Evolutionary conservation across 2,329 filamentous ascomycete genomes (phyloP), one percentile per base, ranked within the genome.

Genomic region (Aspergillus pseudoterreus): DNA sequence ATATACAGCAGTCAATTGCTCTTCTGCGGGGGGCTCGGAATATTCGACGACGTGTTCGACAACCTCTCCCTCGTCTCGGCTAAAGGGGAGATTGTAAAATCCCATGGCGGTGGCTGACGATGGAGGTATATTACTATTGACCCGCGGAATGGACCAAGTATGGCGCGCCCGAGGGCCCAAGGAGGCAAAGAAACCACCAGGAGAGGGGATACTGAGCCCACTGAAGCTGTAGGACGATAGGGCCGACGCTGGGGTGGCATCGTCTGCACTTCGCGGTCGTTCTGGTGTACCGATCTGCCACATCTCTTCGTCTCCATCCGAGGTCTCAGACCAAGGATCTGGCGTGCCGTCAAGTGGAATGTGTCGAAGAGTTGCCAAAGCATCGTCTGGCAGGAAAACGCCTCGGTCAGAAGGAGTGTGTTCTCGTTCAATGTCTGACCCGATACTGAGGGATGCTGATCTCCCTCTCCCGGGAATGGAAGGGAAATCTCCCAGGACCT

Each of bases 51-150:
- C 78, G 43, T 84, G 86, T 67, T 92, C 87, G 44, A 89, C 72
- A 22, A 86, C 66, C 6, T 74, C 66, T 14, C 72, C 70, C 43
- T 72, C 56, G 46, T 76, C 68, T 19, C 72, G 72, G 57, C 78
- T 80, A 86, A 91, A 96, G 3, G 92, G 91, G 24, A 87, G 81
- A 56, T 87, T 85, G 73, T 97, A 97, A 64, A 96, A 97, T 56
- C 87, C 84, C 67, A 96, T 90, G 9, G 92, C 92, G n/a, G 87
- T 91, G 27, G 90, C 90, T 1, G 92, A 96, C 0, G 90, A 92
- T 1, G 91, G 91, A 6, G 82, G 78, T 11, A 36, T 14, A 11
- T 36, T 36, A 11, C 80, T 78, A 17, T 79, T 77, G 59, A 71
- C 74, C 24, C 74, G 73, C 10, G 80, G 77, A 53, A 86, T 75